A percentile compares a stretch with the other conserved stretches of the same genome.
Conservation (phyloP, 805 yeast species). For the Lipomyces yamanashiensis region DNA sequence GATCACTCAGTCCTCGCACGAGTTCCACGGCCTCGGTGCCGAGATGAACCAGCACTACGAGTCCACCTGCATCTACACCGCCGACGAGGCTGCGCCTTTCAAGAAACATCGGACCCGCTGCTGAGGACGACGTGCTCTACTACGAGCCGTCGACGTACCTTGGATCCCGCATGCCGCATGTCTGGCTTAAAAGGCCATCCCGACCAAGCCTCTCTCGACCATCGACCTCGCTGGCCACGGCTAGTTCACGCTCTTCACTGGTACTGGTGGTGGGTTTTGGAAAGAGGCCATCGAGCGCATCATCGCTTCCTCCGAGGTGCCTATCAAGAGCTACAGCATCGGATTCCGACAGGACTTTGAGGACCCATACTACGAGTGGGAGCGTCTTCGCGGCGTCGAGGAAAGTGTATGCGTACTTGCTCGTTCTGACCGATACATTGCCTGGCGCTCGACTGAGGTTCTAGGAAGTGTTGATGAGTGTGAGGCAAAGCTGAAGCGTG, state of each 20-base stretch:
- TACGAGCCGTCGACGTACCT: constrained; percentile 6
- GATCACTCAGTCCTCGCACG: constrained; percentile 1
- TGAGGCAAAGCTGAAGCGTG: not conserved
- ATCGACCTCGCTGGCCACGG: constrained; percentile 2
- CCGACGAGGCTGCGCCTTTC: constrained; percentile 1
- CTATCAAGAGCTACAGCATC: constrained; percentile 3
- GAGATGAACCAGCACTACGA: constrained; percentile 5
- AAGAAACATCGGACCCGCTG: not conserved
- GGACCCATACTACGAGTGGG: constrained; percentile 4
- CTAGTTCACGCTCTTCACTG: not conserved
- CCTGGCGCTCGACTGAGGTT: not conserved
- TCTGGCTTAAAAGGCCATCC: constrained; percentile 2
- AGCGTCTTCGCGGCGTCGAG: not conserved
- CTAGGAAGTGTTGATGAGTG: not conserved
- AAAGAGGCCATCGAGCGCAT: not conserved
- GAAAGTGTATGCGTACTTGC: not conserved
- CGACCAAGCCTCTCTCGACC: not conserved
- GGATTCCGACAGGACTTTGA: constrained; percentile 3
- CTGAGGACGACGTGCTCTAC: constrained; percentile 1
- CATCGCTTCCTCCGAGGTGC: no score
- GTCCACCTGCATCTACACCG: not conserved
- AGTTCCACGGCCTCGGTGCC: constrained; percentile 5
- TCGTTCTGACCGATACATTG: not conserved
- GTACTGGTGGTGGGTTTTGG: not conserved
- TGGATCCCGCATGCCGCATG: constrained; percentile 5